These are phyloP conservation scores for Apophysomyces elegans DNA, from an alignment of 371 early-diverging fungal species.

Conservation along the genomic window DNA sequence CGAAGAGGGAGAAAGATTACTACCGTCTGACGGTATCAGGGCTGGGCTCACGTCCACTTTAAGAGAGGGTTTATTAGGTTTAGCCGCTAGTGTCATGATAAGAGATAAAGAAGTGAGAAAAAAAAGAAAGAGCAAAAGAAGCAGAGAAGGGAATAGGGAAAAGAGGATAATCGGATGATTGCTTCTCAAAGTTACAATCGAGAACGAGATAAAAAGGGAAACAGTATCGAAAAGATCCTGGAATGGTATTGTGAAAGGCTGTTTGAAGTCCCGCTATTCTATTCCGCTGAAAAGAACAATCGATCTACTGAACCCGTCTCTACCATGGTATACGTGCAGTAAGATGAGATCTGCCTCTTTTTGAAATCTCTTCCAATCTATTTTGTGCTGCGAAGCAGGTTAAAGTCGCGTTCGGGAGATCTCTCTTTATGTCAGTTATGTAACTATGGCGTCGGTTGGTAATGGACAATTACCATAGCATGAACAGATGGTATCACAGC, in stretches of 20 bases:
- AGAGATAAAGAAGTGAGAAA: slow-evolving; percentile 2
- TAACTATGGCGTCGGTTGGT: no score
- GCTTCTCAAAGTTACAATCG: neutral
- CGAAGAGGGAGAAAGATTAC: slow-evolving; percentile 17
- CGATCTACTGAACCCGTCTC: no score
- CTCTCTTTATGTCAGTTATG: no score
- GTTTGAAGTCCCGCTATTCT: neutral
- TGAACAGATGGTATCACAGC: no score
- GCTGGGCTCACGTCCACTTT: slow-evolving; percentile 4
- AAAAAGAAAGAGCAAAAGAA: slow-evolving; percentile 3
- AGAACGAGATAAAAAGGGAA: slow-evolving; percentile 9
- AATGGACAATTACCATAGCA: no score
- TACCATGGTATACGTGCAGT: no score
- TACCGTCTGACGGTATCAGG: neutral
- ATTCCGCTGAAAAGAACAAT: no score
- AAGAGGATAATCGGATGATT: slow-evolving; percentile 6
- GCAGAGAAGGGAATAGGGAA: neutral
- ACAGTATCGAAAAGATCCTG: slow-evolving; percentile 9
- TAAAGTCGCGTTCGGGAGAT: no score
- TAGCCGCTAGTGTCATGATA: slow-evolving; percentile 10
- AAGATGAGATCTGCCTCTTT: no score
- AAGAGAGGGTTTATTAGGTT: neutral
- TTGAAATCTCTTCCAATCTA: no score
- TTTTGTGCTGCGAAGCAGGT: no score
- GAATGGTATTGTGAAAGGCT: neutral